Percentiles rank a stretch among this genome's conserved stretches.
These are phyloP conservation scores for Blastobotrys attinorum DNA, from an alignment of 805 yeast genomes.

Conservation along the genomic window DNA sequence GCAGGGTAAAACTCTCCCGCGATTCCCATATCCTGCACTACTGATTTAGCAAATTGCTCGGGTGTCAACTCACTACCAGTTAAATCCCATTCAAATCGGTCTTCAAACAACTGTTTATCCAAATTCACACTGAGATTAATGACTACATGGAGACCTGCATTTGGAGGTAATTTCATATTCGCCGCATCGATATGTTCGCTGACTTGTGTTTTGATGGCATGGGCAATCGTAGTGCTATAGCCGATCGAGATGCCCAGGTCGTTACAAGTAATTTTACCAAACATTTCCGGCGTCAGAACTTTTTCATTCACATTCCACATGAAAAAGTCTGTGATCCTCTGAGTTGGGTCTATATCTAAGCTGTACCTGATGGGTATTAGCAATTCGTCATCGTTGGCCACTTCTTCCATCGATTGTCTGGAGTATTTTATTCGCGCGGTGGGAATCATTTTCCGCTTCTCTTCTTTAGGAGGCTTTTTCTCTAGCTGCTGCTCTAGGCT, in stretches of 20 bases:
- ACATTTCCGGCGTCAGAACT: slow-evolving; percentile 61
- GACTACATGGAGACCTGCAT: slow-evolving; percentile 62
- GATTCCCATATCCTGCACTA: slow-evolving; percentile 79
- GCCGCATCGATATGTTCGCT: slow-evolving; percentile 64
- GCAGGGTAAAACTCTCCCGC: slow-evolving; percentile 83
- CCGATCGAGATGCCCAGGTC: slow-evolving; percentile 75
- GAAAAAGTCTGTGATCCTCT: slow-evolving; percentile 52
- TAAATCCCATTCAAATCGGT: slow-evolving; percentile 92
- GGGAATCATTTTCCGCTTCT: slow-evolving; percentile 34
- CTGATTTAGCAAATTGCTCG: slow-evolving; percentile 71
- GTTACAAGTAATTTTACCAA: slow-evolving; percentile 66
- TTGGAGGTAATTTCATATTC: slow-evolving; percentile 57
- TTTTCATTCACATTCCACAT: slow-evolving; percentile 68
- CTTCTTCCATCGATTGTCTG: slow-evolving; percentile 30
- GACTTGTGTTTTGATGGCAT: slow-evolving; percentile 70
- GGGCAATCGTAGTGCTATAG: slow-evolving; percentile 53
- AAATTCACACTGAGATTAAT: slow-evolving; percentile 75
- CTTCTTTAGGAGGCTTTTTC: slow-evolving; percentile 17
- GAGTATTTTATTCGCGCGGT: slow-evolving; percentile 31
- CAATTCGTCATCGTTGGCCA: slow-evolving; percentile 35
- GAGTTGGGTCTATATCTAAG: slow-evolving; percentile 48
- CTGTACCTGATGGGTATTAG: slow-evolving; percentile 62
- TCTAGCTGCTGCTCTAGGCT: slow-evolving; percentile 2
- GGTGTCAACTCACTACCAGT: slow-evolving; percentile 49
- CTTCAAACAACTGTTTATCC: slow-evolving; percentile 78